phyloP scores from a whole-genome alignment of 306 rosid genomes.

The Cicer cuneatum region DNA sequence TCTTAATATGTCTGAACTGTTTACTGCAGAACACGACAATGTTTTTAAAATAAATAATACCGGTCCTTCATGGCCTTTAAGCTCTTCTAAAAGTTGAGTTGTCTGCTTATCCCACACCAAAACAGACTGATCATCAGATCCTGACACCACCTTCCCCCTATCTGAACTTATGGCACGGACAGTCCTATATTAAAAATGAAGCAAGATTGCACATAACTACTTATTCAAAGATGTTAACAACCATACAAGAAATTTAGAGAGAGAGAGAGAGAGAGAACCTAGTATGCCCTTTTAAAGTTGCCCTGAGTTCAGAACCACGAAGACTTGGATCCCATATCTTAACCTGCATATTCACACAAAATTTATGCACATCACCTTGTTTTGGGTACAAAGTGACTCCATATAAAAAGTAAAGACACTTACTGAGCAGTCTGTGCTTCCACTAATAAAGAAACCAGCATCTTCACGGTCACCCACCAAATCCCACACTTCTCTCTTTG shows the following conservation, averaged over 20 bases:
- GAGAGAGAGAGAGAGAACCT: constrained; percentile 56
- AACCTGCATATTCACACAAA: constrained; percentile 76
- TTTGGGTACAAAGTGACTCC: constrained; percentile 36
- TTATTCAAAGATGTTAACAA: constrained; percentile 37
- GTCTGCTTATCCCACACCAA: constrained; percentile 98
- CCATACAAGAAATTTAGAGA: constrained; percentile 9
- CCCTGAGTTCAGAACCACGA: constrained; percentile 97
- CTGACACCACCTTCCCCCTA: constrained; percentile 91
- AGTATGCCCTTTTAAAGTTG: constrained; percentile 90
- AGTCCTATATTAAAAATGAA: constrained; percentile 64
- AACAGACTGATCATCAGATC: constrained; percentile 93
- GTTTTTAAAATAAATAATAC: constrained; percentile 49
- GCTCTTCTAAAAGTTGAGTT: constrained; percentile 96
- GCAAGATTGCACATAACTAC: constrained; percentile 34
- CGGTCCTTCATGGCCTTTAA: constrained; percentile 96
- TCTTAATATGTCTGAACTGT: constrained; percentile 31
- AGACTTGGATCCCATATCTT: constrained; percentile 99
- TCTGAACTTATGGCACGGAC: constrained; percentile 95
- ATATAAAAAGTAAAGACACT: constrained; percentile 46
- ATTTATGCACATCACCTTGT: constrained; percentile 39
- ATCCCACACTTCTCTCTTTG: constrained; percentile 99
- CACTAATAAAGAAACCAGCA: constrained; percentile 97
- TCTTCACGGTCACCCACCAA: constrained; percentile 99
- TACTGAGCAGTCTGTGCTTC: constrained; percentile 95
- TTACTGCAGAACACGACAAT: constrained; percentile 30